Evolutionary conservation across 2,329 filamentous ascomycete species (phyloP), one percentile per base, ranked within the genome.

Genomic region (Pleomassaria siparia): DNA sequence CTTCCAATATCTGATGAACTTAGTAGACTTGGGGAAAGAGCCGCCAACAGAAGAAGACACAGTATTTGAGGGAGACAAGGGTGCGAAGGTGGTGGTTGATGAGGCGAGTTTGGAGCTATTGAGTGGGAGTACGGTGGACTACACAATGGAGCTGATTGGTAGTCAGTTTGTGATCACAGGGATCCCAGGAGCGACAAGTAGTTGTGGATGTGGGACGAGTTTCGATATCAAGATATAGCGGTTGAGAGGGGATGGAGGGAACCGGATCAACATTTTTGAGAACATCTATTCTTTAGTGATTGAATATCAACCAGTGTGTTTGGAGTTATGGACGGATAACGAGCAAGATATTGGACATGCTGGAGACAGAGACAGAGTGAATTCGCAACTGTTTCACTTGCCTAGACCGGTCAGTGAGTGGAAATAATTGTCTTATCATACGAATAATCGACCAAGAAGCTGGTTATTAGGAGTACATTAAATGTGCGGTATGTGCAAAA

Each of bases 111-210:
- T 99, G 49, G 91, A 96, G 56, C 73, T 99, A 44, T 73, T 99
- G 48, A 91, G 90, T 66, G 94, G 92, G 9, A 96, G 91, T 74
- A 96, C 91, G 69, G 86, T 99, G 29, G 94, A 99, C 67, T 99
- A 91, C 65, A 96, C 91, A 0, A 94, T 88, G 81, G 94, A 97
- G 76, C 76, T 99, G 73, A 96, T 96, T 65, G 88, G 88, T 21
- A 89, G 86, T 63, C 91, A 97, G 74, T 99, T 99, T 73, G 96
- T 95, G 78, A 91, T 99, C 64, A 86, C 90, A 51, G 91, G 95
- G 61, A 99, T 97, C 65, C 94, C 94, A 0, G 78, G 84, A 32
- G 94, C 94, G 4, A 90, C 88, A 48, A 97, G 91, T 72, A 96
- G 89, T 70, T 99, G 94, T 75, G 94, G 94, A 1, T 99, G 94